Base-by-base conservation (phyloP, 1,284 basidiomycete genomes). In the Xerocomus alliaceus region DNA sequence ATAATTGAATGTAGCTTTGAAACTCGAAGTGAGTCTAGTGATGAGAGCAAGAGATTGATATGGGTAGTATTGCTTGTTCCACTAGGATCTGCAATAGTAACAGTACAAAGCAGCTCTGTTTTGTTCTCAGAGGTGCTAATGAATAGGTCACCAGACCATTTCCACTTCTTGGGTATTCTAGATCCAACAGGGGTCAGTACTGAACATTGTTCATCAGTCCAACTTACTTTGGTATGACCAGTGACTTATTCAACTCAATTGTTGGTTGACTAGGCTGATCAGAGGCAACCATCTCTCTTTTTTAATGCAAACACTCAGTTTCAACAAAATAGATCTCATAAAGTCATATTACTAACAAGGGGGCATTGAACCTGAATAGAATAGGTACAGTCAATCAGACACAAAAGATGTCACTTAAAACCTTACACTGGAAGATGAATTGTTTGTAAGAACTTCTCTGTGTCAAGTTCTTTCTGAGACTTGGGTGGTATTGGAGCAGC, bases 61-160 rank as follows among this genome's bases (percentile, higher is more conserved):
- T 81, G 78, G 52, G 87, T 71, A 29, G 84, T 84, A n/a, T 74
- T 72, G 17, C 73, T 66, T 12, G 77, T 74, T 22, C 82, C 79
- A 12, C 78, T 78, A 2, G 79, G 65, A 46, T 87, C 83, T 47
- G 75, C 73, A 44, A 91, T 73, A 3, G 70, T 71, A 34, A 85
- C 78, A 39, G 81, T 75, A 70, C 87, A 88, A 1, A 87, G 65
- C 9, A 75, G 72, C 54, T 83, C 78, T 37, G 78, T 73, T 26
- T 71, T 73, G 28, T 76, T 73, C 17, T 66, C 65, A 32, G 65
- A 65, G 20, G 57, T 71, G 50, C 62, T 69, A 17, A 80, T 71
- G 34, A 77, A 76, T 35, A 86, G 70, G 42, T 78, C 68, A 26
- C 84, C 85, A 54, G 77, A 73, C 84, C 85, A 87, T 63, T 73